A percentile compares a stretch with the other conserved stretches of the same genome.
Evolutionary conservation across 257 asterid species (phyloP).

Genomic region (Forsythia suspensa): DNA sequence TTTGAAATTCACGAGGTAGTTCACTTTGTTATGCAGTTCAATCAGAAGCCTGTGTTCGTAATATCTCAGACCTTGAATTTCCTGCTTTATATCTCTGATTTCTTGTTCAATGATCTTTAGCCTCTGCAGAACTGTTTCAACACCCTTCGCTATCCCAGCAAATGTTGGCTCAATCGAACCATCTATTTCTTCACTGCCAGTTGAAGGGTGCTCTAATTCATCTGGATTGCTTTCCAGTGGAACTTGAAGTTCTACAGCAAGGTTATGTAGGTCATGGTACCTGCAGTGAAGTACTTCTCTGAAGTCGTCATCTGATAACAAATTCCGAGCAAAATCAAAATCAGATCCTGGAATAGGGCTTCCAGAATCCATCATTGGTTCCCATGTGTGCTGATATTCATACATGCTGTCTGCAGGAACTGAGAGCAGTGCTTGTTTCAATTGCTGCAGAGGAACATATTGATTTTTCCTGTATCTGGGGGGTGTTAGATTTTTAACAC

Average conservation of each 20-base stretch:
- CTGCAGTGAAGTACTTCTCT: constrained; percentile 80
- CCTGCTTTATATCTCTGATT: constrained; percentile 79
- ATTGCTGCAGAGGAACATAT: constrained; percentile 42
- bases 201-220: constrained; percentile 20
- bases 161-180: constrained; percentile 65
- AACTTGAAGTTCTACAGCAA: constrained; percentile 79
- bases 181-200: constrained; percentile 39
- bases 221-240: constrained; percentile 46
- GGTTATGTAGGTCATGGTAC: constrained; percentile 76
- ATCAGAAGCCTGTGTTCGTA: constrained; percentile 74
- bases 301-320: constrained; percentile 84
- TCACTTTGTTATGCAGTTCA: constrained; percentile 68
- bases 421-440: constrained; percentile 70
- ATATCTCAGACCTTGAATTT: constrained; percentile 82
- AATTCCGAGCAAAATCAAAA: constrained; percentile 73
- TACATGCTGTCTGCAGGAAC: constrained; percentile 83
- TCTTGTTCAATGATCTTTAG: constrained; percentile 86
- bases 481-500: constrained; percentile 61
- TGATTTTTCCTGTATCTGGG: constrained; percentile 73
- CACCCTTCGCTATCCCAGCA: constrained; percentile 83
- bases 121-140: constrained; percentile 72
- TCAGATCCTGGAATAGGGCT: constrained; percentile 52
- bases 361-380: constrained; percentile 54
- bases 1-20: constrained; percentile 73
- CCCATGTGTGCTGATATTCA: constrained; percentile 95